Percentiles rank a stretch among this genome's conserved stretches.
Evolutionary conservation across 805 yeast species (phyloP).

Genomic region (Cyberlindnera subsufficiens): DNA sequence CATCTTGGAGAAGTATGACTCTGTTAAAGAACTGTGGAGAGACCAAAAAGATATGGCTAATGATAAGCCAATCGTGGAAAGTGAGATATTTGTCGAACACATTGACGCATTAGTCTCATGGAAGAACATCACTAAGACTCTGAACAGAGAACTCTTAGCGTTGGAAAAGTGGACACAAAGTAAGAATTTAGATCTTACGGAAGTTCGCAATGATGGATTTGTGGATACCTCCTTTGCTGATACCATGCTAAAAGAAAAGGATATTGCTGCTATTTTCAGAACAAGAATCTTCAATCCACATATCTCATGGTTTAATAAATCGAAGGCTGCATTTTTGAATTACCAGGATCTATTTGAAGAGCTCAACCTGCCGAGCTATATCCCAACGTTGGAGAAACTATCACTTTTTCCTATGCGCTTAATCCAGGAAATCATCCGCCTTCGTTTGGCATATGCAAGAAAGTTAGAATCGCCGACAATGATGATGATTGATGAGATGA

Average conservation of each 20-base stretch:
- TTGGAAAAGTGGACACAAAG: constrained; percentile 81
- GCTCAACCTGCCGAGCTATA: constrained; percentile 68
- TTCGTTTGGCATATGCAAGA: constrained; percentile 71
- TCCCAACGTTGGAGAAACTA: constrained; percentile 57
- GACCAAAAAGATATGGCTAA: constrained; percentile 69
- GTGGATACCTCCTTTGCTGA: constrained; percentile 78
- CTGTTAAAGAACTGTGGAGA: constrained; percentile 73
- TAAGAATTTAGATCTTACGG: constrained; percentile 62
- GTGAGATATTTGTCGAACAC: constrained; percentile 56
- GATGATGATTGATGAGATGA: constrained; percentile 94
- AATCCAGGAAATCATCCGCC: constrained; percentile 69
- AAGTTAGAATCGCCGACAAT: constrained; percentile 80
- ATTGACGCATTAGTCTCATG: constrained; percentile 80
- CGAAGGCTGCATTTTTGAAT: constrained; percentile 63
- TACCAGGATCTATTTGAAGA: constrained; percentile 57
- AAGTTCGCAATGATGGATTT: constrained; percentile 31
- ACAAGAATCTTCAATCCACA: constrained; percentile 62
- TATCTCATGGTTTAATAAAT: constrained; percentile 78
- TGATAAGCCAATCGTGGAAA: constrained; percentile 68
- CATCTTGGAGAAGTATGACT: constrained; percentile 55
- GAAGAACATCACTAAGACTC: constrained; percentile 68
- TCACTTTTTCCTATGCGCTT: constrained; percentile 74
- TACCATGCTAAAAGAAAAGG: constrained; percentile 73
- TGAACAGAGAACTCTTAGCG: constrained; percentile 53
- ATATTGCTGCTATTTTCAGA: constrained; percentile 64